Conservation (phyloP, 768 basidiomycete species). For the Mrakia gelida region DNA sequence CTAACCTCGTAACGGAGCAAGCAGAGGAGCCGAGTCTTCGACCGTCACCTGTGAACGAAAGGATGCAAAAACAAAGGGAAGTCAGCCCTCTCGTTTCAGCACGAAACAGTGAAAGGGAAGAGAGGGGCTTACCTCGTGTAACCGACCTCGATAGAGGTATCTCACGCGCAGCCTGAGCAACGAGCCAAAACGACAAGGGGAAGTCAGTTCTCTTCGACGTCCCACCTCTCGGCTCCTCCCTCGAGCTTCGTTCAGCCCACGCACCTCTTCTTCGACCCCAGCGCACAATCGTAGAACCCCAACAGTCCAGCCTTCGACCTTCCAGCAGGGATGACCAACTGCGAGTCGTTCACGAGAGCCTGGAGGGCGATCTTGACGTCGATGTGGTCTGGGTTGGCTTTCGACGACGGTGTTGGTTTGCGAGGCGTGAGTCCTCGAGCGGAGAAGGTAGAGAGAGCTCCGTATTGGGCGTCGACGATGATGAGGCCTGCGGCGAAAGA, state of each 20-base stretch:
- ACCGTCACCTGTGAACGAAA: conserved; percentile 55
- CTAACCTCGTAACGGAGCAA: conserved; percentile 58
- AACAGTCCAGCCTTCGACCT: conserved; percentile 73
- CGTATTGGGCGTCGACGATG: conserved; percentile 70
- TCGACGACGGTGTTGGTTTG: neutral
- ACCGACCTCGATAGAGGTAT: conserved; percentile 68
- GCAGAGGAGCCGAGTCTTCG: conserved; percentile 63
- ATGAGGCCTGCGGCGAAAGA: conserved; percentile 64
- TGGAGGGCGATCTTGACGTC: conserved; percentile 80
- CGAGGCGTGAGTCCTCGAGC: conserved; percentile 34
- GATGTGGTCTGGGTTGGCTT: conserved; percentile 43
- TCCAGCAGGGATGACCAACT: conserved; percentile 70
- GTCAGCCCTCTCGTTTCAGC: neutral
- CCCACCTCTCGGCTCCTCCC: neutral
- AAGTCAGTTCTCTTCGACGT: neutral
- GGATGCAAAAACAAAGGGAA: too few relatives aligned
- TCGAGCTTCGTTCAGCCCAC: neutral
- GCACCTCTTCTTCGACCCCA: conserved; percentile 59
- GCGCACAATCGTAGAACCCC: conserved; percentile 84
- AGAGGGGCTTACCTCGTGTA: conserved; percentile 50
- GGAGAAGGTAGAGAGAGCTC: conserved; percentile 48
- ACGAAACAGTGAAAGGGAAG: neutral
- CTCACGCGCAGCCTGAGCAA: conserved; percentile 54
- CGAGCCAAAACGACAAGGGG: neutral
- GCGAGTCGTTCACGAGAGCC: conserved; percentile 71